Evolutionary conservation across 2,329 filamentous ascomycete genomes (phyloP).

Genomic region (Zymoseptoria ardabiliae): DNA sequence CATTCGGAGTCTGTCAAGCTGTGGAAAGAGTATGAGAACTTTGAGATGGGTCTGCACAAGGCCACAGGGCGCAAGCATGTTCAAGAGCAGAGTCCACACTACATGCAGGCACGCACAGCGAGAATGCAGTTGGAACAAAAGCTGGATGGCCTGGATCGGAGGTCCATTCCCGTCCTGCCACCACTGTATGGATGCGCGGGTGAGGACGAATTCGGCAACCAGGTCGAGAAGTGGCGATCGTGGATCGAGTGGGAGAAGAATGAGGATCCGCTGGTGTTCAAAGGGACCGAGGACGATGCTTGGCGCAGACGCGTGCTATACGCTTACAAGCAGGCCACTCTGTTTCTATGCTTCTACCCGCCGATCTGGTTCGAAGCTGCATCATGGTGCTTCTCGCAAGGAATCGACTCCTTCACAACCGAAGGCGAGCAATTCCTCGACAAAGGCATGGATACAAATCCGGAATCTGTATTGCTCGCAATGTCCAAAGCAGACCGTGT

Average conservation of each 20-base stretch:
- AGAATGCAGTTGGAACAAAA: constrained; percentile 88
- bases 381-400: constrained; percentile 82
- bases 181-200: constrained; percentile 82
- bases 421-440: constrained; percentile 73
- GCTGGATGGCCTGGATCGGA: constrained; percentile 66
- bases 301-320: constrained; percentile 78
- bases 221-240: constrained; percentile 82
- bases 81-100: constrained; percentile 83
- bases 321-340: constrained; percentile 86
- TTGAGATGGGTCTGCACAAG: constrained; percentile 91
- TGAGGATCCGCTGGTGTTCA: constrained; percentile 78
- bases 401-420: constrained; percentile 45
- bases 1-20: constrained; percentile 73
- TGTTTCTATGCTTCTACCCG: constrained; percentile 90
- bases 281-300: constrained; percentile 67
- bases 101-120: constrained; percentile 92
- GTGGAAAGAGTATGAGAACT: constrained; percentile 97
- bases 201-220: constrained; percentile 71
- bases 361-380: constrained; percentile 94
- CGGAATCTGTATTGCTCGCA: constrained; percentile 83
- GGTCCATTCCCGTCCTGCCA: constrained; percentile 71
- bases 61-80: constrained; percentile 88
- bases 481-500: constrained; percentile 85
- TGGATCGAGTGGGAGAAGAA: constrained; percentile 92
- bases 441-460: constrained; percentile 80